Evolutionary conservation across 2,329 filamentous ascomycete species (phyloP).

Genomic region (Apiospora koreana): DNA sequence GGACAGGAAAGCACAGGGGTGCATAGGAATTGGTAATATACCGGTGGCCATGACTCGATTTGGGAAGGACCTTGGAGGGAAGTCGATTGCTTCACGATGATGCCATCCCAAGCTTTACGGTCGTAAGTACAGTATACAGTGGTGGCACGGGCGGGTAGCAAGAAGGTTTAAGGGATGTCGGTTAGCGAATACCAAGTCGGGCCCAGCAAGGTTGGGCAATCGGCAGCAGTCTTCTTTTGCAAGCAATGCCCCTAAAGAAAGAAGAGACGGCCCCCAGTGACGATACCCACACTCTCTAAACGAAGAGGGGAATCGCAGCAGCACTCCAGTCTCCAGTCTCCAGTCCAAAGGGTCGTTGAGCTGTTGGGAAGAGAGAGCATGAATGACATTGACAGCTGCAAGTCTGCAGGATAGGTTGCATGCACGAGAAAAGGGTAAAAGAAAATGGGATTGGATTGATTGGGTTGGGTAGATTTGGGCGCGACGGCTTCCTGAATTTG

Average conservation of each 20-base stretch:
- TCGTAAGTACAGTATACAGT: background rate
- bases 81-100: slow-evolving; percentile 9
- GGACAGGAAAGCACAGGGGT: background rate
- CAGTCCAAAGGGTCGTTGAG: background rate
- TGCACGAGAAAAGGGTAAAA: background rate
- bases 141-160: background rate
- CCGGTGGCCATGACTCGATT: slow-evolving; percentile 18
- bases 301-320: background rate
- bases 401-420: slow-evolving; percentile 1
- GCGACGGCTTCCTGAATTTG: background rate
- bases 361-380: background rate
- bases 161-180: background rate
- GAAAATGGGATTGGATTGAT: background rate
- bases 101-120: slow-evolving; percentile 17
- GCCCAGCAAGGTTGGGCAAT: background rate
- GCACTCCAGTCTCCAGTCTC: no score
- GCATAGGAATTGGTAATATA: slow-evolving; percentile 13
- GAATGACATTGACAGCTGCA: background rate
- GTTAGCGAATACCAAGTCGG: background rate
- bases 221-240: background rate
- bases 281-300: background rate
- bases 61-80: background rate
- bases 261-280: background rate
- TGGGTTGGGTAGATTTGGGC: background rate
- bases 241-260: background rate